Base-by-base conservation (phyloP, 495 filamentous ascomycete species). In the Bryoglossum gracile region DNA sequence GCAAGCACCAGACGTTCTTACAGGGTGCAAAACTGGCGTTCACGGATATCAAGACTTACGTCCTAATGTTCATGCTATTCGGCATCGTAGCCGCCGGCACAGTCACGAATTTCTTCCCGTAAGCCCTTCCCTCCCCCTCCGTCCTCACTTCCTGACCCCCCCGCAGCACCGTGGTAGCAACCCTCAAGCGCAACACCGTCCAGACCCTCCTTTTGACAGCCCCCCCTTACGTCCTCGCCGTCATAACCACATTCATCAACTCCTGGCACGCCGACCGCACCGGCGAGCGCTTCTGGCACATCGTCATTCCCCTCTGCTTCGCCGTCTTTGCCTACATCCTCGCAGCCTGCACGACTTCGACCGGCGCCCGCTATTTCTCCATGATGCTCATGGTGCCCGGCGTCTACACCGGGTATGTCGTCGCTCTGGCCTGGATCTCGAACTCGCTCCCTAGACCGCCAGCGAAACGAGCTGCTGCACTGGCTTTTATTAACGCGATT, bases 41-140 rank as follows among this genome's bases (percentile, higher is more conserved):
- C 50, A 59, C 62, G 11, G 87, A 94, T 62, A 52, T 73, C 41
- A 89, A 86, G 63, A 87, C 78, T 13, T 90, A 78, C 68, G 66
- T 88, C 48, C 66, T 89, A 58, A 76, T 80, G 62, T 61, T 86
- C 8, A 66, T 86, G 40, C 73, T 90, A 43, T 76, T 87, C 39
- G 78, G 82, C 57, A 83, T 88, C 62, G 80, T 87, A 11, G 76
- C 81, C 22, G 77, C 79, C 22, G 81, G 78, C 41, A 82, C 83
- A 2, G 81, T 88, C 8, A 88, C 85, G n/a, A 90, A 92, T 63
- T 92, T 92, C 75, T 91, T 94, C 68, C 87, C 88, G 43, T 55
- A 40, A 39, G 51, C 38, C 10, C 9, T n/a, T 19, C 24, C 43
- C 3, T 17, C 18, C 14, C 3, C 16, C 6, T 19, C 24, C 43